A percentile compares a stretch with the other conserved stretches of the same genome.
phyloP scores from a whole-genome alignment of 1,284 basidiomycete genomes.

The Blastosporella zonata region DNA sequence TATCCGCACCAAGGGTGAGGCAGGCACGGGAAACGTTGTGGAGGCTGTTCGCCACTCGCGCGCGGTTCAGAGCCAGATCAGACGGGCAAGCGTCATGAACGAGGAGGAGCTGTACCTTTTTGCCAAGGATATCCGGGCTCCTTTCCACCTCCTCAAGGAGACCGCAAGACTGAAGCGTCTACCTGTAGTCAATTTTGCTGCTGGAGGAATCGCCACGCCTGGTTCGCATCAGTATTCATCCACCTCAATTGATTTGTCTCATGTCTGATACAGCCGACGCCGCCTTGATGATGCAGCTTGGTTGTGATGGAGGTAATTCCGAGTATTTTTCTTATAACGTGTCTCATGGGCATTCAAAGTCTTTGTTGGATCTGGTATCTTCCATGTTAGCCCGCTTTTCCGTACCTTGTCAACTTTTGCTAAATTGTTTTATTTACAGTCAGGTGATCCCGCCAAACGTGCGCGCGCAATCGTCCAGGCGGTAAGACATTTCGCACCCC shows the following conservation, averaged over 20 bases:
- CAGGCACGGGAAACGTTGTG: slow-evolving; percentile 97
- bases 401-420: background rate
- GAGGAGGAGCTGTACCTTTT: slow-evolving; percentile 96
- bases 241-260: background rate
- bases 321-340: slow-evolving; percentile 14
- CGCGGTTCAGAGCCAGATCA: slow-evolving; percentile 81
- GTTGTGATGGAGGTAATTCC: slow-evolving; percentile 88
- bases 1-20: slow-evolving; percentile 97
- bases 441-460: slow-evolving; percentile 90
- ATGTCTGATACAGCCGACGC: slow-evolving; percentile 70
- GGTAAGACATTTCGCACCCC: slow-evolving; percentile 39
- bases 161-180: slow-evolving; percentile 90
- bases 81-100: slow-evolving; percentile 80
- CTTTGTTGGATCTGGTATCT: slow-evolving; percentile 94
- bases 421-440: slow-evolving; percentile 41
- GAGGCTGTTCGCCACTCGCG: slow-evolving; percentile 95
- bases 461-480: slow-evolving; percentile 98
- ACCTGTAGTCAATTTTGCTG: slow-evolving; percentile 95
- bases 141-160: slow-evolving; percentile 98
- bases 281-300: slow-evolving; percentile 99
- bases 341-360: slow-evolving; percentile 42
- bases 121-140: slow-evolving; percentile 92
- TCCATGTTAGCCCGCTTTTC: slow-evolving; percentile 59
- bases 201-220: slow-evolving; percentile 95
- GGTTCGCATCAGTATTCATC: slow-evolving; percentile 44